These are phyloP conservation scores for Phlebopus sp. DNA, from an alignment of 1,284 basidiomycete genomes.

Conservation along the genomic window DNA sequence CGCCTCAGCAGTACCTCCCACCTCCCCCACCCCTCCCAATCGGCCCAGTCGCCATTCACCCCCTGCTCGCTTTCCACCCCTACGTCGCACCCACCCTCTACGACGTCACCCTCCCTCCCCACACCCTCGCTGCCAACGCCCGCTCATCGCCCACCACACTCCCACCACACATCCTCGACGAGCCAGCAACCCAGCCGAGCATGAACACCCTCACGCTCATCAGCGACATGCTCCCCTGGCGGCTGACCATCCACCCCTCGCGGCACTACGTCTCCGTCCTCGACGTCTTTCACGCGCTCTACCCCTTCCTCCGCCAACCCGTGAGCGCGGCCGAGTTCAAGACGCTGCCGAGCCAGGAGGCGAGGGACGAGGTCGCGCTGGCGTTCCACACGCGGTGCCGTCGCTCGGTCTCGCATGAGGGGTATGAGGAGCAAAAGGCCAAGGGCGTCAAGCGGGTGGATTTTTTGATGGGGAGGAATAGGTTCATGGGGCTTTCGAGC, in stretches of 20 bases:
- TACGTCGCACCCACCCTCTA: constrained; percentile 36
- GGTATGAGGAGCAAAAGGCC: constrained; percentile 26
- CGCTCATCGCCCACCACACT: constrained; percentile 29
- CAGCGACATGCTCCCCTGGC: constrained; percentile 35
- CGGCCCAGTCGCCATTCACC: constrained; percentile 39
- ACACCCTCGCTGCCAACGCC: constrained; percentile 25
- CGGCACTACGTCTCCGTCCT: constrained; percentile 33
- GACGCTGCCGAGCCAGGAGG: constrained; percentile 30
- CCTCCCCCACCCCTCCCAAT: constrained; percentile 23
- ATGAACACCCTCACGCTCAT: constrained; percentile 28
- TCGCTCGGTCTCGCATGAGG: constrained; percentile 18
- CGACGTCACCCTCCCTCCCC: constrained; percentile 34
- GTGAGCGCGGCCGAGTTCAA: constrained; percentile 40
- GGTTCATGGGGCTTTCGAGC: constrained; percentile 38
- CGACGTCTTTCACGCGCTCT: constrained; percentile 37
- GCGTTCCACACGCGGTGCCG: constrained; percentile 43
- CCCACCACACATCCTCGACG: constrained; percentile 25
- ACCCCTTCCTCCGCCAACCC: constrained; percentile 37
- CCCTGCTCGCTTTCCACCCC: constrained; percentile 42
- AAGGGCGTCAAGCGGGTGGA: constrained; percentile 46
- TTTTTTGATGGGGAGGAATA: constrained; percentile 37
- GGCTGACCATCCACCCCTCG: constrained; percentile 26
- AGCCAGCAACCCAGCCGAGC: constrained; percentile 37
- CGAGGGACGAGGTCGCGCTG: constrained; percentile 35
- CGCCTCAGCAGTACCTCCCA: constrained; percentile 31